Conservation (phyloP, 805 yeast genomes). For the Myxozyma nipponensis region DNA sequence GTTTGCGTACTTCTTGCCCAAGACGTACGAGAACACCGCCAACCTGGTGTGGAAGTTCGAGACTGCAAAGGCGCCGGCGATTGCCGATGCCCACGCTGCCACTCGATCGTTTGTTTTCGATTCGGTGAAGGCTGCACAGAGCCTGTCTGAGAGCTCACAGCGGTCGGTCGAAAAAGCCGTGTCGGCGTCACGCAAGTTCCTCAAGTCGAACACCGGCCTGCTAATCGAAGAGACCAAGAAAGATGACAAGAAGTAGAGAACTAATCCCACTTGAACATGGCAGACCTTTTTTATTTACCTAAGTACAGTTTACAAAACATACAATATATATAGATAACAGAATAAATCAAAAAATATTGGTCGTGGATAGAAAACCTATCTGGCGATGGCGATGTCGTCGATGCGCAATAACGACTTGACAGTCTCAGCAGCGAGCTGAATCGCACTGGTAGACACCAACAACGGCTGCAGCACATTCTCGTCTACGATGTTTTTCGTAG, state of each 20-base stretch:
- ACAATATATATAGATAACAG: neutral
- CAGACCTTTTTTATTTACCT: too few species aligned
- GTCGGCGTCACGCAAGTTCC: constrained; percentile 38
- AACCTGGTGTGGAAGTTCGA: constrained; percentile 59
- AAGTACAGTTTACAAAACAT: too few species aligned
- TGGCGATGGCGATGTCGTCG: constrained; percentile 92
- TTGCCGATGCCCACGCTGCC: constrained; percentile 59
- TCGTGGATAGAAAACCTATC: constrained; percentile 50
- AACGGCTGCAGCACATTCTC: constrained; percentile 98
- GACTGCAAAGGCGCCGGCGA: constrained; percentile 43
- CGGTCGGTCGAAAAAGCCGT: constrained; percentile 39
- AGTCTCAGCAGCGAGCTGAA: constrained; percentile 91
- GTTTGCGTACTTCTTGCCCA: constrained; percentile 67
- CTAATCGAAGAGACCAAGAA: constrained; percentile 62
- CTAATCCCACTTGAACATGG: too few species aligned
- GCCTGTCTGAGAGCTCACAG: constrained; percentile 42
- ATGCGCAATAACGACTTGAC: constrained; percentile 94
- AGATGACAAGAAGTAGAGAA: constrained; percentile 26
- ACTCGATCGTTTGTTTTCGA: constrained; percentile 47
- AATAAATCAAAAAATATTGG: too few species aligned
- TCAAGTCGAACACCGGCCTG: constrained; percentile 63
- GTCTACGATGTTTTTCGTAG: constrained; percentile 82
- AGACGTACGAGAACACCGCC: constrained; percentile 61
- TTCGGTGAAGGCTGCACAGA: constrained; percentile 2
- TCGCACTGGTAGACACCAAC: constrained; percentile 88